Evolutionary conservation across 1,284 basidiomycete species (phyloP), one percentile per base, ranked within the genome.

Genomic region (Hypsizygus ulmarius): DNA sequence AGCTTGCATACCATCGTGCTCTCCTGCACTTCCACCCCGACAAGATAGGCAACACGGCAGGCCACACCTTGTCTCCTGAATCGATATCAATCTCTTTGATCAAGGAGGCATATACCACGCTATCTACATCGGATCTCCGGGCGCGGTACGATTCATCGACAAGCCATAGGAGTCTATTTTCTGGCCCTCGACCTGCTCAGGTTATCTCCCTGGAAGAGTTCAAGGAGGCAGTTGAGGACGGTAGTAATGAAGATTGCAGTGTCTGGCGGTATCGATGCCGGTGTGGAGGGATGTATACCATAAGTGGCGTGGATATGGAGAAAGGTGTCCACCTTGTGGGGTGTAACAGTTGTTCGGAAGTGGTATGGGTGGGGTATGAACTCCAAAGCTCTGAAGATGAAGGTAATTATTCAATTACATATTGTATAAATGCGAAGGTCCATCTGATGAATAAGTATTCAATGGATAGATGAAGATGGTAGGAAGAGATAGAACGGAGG

Each of bases 181-280:
- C 54, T 12, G 70, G 68, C 3, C 79, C 82, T 14, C 70, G 88
- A 46, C 87, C 88, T 2, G 87, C 88, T 0, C 82, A 89, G 53
- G 68, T 87, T n/a, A 65, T 90, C 18, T 90, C 87, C 0, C 69
- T 90, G 18, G 84, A 87, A 45, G 86, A 88, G 0, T 90, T 90
- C 56, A 60, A 65, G 15, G 66, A 72, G 47, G 62, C 64, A 14
- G 21, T 15, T 3, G 54, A 49, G 3, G 34, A 43, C 2, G 36
- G 16, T 29, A 39, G 25, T 9, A 34, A 32, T 14, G 56, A 51
- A 5, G 67, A 64, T n/a, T 62, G 60, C 18, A 59, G 56, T 32
- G 57, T 55, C n/a, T 90, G 83, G 82, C 63, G 55, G 21, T 73
- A 87, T 59, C 49, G 63, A 2, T 90, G 88, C 66, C 78, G 87